These are phyloP conservation scores for Aspergillus sparsus DNA, from an alignment of 495 filamentous ascomycete genomes.

Conservation along the genomic window DNA sequence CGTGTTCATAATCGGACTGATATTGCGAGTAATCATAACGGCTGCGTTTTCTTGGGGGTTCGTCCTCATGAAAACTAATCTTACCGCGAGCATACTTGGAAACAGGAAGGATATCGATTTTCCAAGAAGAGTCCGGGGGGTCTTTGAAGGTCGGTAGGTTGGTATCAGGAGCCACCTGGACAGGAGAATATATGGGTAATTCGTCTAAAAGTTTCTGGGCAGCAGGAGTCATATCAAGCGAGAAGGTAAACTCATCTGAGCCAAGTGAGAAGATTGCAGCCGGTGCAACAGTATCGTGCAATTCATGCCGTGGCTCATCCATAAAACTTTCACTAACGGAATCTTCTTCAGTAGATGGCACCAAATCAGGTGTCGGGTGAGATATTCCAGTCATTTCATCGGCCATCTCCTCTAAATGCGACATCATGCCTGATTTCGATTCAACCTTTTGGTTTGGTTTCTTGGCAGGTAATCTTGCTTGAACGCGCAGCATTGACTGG, in stretches of 20 bases:
- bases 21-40: constrained; percentile 73
- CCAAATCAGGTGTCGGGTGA: constrained; percentile 69
- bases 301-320: constrained; percentile 46
- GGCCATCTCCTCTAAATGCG: constrained; percentile 33
- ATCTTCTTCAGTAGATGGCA: constrained; percentile 63
- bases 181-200: constrained; percentile 74
- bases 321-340: constrained; percentile 50
- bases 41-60: constrained; percentile 71
- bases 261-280: constrained; percentile 81
- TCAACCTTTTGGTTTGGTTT: constrained; percentile 24
- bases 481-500: constrained; percentile 65
- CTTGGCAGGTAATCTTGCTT: constrained; percentile 43
- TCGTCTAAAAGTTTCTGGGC: constrained; percentile 84
- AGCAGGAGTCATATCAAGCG: constrained; percentile 70
- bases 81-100: constrained; percentile 85
- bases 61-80: constrained; percentile 65
- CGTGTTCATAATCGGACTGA: constrained; percentile 61
- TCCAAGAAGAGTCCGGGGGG: constrained; percentile 70
- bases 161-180: constrained; percentile 56
- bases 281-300: constrained; percentile 51
- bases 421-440: constrained; percentile 26
- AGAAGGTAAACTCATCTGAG: constrained; percentile 79
- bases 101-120: constrained; percentile 73
- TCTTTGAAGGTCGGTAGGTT: constrained; percentile 57
- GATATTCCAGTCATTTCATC: constrained; percentile 39